phyloP scores from a whole-genome alignment of 106 monocot species.

The Cymbidium sinense region DNA sequence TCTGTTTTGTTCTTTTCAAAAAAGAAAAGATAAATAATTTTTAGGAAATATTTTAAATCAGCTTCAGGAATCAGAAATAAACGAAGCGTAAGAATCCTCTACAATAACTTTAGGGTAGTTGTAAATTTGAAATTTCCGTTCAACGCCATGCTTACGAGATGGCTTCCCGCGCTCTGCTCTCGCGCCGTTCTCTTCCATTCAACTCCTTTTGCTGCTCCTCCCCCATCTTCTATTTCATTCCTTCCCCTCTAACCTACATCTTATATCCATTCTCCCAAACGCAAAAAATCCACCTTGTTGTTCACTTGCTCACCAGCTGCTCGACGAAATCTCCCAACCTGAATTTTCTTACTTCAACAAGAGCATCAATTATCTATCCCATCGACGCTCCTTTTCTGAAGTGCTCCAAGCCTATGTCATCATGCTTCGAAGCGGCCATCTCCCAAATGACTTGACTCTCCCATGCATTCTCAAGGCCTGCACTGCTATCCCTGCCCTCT shows the following conservation, averaged over 20 bases:
- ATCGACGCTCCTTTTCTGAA: constrained; percentile 11
- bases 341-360: constrained; percentile 29
- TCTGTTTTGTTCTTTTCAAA: too few species aligned
- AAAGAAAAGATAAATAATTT: too few species aligned
- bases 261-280: constrained; percentile 4
- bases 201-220: not conserved
- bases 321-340: constrained; percentile 44
- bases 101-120: too few species aligned
- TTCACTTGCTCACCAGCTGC: constrained; percentile 31
- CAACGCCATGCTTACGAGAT: not conserved
- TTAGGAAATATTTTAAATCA: too few species aligned
- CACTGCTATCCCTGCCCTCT: not conserved
- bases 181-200: constrained; percentile 2
- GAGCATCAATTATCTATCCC: constrained; percentile 28
- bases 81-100: too few species aligned
- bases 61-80: too few species aligned
- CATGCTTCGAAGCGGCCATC: constrained; percentile 14
- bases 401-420: constrained; percentile 16
- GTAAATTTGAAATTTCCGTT: not conserved
- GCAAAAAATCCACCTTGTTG: constrained; percentile 2
- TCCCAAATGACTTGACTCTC: constrained; percentile 39
- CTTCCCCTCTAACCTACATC: not conserved
- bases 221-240: not conserved
- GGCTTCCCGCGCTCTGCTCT: not conserved
- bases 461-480: constrained; percentile 47